Evolutionary conservation across 176 grass and related monocot species (phyloP).

Genomic region (Oryza australiensis): DNA sequence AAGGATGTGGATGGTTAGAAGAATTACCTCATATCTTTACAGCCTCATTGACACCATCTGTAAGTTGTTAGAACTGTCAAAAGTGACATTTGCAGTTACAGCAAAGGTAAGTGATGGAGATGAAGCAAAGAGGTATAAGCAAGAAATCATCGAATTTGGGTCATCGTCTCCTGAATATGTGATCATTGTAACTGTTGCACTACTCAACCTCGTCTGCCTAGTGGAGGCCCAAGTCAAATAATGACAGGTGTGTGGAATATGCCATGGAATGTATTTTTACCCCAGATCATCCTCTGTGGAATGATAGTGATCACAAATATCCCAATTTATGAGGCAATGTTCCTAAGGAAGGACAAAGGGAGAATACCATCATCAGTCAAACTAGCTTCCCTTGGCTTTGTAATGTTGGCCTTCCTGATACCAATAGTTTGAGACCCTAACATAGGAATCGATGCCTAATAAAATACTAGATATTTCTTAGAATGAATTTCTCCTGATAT

Average conservation of each 20-base stretch:
- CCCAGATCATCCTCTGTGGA: constrained; percentile 58
- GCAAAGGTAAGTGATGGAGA: constrained; percentile 57
- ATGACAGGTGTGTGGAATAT: constrained; percentile 2
- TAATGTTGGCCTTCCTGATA: constrained; percentile 36
- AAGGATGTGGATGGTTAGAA: constrained; percentile 66
- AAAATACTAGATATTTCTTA: background rate
- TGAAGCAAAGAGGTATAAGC: constrained; percentile 59
- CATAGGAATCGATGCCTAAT: background rate
- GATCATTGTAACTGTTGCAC: constrained; percentile 54
- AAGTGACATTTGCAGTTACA: constrained; percentile 54
- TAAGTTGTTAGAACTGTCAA: constrained; percentile 48
- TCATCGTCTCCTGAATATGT: constrained; percentile 48
- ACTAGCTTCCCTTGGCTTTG: constrained; percentile 41
- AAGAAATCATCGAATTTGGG: constrained; percentile 82
- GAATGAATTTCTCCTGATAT: background rate
- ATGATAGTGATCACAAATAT: constrained; percentile 53
- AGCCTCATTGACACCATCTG: constrained; percentile 38
- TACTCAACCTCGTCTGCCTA: constrained; percentile 59
- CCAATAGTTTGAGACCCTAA: constrained; percentile 35
- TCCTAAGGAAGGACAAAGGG: constrained; percentile 68
- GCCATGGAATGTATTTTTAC: constrained; percentile 31
- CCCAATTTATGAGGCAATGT: constrained; percentile 72
- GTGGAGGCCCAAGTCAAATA: constrained; percentile 29
- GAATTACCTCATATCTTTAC: constrained; percentile 66
- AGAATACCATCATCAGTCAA: constrained; percentile 55